Percentiles rank a stretch among this genome's conserved stretches.
Evolutionary conservation across 345 rosid species (phyloP).

Genomic region (Psidium guajava): DNA sequence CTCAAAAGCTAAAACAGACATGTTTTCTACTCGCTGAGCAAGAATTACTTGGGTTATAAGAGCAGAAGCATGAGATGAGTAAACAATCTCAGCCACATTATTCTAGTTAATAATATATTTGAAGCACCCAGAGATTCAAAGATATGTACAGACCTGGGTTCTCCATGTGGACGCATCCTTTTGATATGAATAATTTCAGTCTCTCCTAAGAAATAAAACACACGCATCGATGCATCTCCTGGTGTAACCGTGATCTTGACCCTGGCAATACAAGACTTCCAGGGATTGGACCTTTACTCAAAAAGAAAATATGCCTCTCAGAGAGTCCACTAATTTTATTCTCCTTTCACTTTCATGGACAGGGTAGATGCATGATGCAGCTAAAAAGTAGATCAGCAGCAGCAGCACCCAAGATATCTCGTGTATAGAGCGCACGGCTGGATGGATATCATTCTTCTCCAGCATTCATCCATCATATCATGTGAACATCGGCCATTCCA

Average conservation of each 20-base stretch:
- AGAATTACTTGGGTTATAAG: not conserved
- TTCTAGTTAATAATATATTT: not conserved
- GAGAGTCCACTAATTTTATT: not conserved
- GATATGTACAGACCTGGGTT: not conserved
- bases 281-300: not conserved
- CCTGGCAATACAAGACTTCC: not conserved
- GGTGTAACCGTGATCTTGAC: not conserved
- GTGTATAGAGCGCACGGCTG: not conserved
- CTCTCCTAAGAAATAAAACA: not conserved
- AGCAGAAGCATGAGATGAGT: not conserved
- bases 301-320: not conserved
- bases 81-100: not conserved
- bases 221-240: not conserved
- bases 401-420: not conserved
- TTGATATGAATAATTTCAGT: not conserved
- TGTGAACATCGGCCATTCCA: not conserved
- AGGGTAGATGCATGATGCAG: not conserved
- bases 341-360: not conserved
- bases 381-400: not conserved
- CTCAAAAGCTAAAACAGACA: not conserved
- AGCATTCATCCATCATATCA: not conserved
- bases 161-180: not conserved
- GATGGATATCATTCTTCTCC: not conserved
- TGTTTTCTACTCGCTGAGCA: not conserved
- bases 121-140: not conserved